Conservation (phyloP, 495 filamentous ascomycete species). For the Penicillium robsamsonii region DNA sequence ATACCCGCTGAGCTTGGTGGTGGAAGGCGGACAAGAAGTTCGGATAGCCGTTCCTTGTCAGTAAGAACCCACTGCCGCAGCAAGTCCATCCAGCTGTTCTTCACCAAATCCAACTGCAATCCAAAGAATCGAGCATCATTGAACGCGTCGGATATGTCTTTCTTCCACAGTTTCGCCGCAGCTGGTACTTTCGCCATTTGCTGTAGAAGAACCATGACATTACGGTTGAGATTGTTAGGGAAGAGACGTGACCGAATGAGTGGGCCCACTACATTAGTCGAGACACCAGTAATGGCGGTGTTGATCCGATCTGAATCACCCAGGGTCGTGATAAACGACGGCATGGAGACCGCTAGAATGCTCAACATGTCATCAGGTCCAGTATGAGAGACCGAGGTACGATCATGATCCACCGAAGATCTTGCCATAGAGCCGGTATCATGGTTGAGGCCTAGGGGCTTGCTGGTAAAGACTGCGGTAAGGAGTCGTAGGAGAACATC, state of each 20-base stretch:
- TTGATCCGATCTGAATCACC: slow-evolving; percentile 82
- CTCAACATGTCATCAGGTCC: slow-evolving; percentile 74
- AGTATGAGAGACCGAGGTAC: slow-evolving; percentile 37
- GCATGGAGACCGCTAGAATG: slow-evolving; percentile 74
- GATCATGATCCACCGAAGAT: slow-evolving; percentile 46
- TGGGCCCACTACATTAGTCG: slow-evolving; percentile 77
- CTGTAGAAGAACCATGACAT: slow-evolving; percentile 68
- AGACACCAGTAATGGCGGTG: slow-evolving; percentile 73
- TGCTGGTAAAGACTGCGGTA: slow-evolving; percentile 86
- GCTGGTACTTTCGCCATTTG: slow-evolving; percentile 73
- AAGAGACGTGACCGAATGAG: slow-evolving; percentile 82
- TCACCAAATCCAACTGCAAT: slow-evolving; percentile 60
- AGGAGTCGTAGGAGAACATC: slow-evolving; percentile 86
- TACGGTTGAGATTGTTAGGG: slow-evolving; percentile 77
- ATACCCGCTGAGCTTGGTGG: slow-evolving; percentile 93
- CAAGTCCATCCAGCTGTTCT: slow-evolving; percentile 76
- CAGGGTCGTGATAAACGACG: slow-evolving; percentile 80
- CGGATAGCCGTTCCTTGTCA: slow-evolving; percentile 85
- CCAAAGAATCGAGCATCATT: slow-evolving; percentile 84
- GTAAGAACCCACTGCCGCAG: slow-evolving; percentile 75
- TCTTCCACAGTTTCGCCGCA: slow-evolving; percentile 88
- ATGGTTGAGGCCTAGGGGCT: slow-evolving; percentile 61
- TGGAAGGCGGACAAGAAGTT: slow-evolving; percentile 73
- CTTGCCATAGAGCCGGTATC: slow-evolving; percentile 42
- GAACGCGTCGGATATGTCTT: slow-evolving; percentile 87